phyloP scores from a whole-genome alignment of 805 yeast species.

The Blastobotrys terrestris region DNA sequence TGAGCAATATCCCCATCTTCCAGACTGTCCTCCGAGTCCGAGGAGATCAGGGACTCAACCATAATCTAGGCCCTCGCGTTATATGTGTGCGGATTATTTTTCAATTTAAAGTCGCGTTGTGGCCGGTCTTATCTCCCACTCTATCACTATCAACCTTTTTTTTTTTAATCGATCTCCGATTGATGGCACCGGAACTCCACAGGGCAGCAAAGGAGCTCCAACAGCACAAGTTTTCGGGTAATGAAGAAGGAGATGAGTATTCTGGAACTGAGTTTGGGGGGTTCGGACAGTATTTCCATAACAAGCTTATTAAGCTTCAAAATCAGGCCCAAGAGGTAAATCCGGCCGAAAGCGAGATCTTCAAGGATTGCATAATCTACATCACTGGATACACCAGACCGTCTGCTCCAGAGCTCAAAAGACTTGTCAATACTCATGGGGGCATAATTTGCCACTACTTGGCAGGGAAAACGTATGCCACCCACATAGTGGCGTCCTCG shows the following conservation, averaged over 20 bases:
- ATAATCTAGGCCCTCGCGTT: not conserved
- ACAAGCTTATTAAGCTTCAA: constrained; percentile 60
- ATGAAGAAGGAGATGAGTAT: constrained; percentile 30
- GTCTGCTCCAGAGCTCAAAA: constrained; percentile 64
- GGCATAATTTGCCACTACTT: constrained; percentile 70
- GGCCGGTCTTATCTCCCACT: not conserved
- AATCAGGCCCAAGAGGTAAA: constrained; percentile 29
- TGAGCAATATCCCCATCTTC: not conserved
- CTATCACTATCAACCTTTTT: not conserved
- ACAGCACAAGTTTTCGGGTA: constrained; percentile 7
- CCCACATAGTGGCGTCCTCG: constrained; percentile 78
- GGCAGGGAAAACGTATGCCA: constrained; percentile 62
- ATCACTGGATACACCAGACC: constrained; percentile 91
- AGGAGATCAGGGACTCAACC: not conserved
- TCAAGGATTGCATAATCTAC: constrained; percentile 57
- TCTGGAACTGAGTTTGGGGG: constrained; percentile 54
- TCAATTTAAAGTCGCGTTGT: not conserved
- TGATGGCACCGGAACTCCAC: constrained; percentile 8
- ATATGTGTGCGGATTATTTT: not conserved
- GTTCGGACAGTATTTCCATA: constrained; percentile 55
- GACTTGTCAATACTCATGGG: constrained; percentile 68
- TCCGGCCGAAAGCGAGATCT: constrained; percentile 38
- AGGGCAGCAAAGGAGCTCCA: constrained; percentile 12
- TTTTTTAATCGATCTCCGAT: not conserved
- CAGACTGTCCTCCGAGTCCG: not conserved